phyloP scores from a whole-genome alignment of 768 basidiomycete genomes.

The Amanita fuliginea region DNA sequence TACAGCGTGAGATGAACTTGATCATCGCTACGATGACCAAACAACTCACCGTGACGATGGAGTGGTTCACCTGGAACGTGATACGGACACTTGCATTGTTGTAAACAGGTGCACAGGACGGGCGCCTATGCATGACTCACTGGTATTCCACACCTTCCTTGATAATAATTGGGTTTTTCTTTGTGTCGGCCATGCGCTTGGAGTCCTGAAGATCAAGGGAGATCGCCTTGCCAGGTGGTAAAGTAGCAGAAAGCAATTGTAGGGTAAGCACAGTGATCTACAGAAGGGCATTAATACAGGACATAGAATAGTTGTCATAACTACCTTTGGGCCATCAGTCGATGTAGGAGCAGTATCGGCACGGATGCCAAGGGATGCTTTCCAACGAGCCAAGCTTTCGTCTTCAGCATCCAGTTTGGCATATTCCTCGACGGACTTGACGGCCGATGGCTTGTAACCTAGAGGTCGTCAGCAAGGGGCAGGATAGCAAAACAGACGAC shows the following conservation, averaged over 20 bases:
- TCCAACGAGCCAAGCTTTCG: conserved; percentile 93
- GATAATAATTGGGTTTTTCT: conserved; percentile 70
- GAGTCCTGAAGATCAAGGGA: conserved; percentile 53
- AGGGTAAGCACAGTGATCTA: conserved; percentile 68
- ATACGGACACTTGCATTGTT: conserved; percentile 52
- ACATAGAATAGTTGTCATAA: neutral
- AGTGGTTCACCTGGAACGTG: conserved; percentile 80
- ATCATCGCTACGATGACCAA: conserved; percentile 1
- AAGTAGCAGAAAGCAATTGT: conserved; percentile 68
- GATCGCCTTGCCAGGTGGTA: conserved; percentile 52
- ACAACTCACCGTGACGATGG: conserved; percentile 64
- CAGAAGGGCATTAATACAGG: conserved; percentile 14
- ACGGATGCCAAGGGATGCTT: conserved; percentile 82
- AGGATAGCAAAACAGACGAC: conserved; percentile 4
- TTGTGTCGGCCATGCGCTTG: conserved; percentile 36
- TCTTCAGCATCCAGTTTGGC: conserved; percentile 81
- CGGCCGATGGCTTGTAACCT: conserved; percentile 70
- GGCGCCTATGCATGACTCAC: conserved; percentile 28
- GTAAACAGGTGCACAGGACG: conserved; percentile 1
- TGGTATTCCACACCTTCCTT: conserved; percentile 88
- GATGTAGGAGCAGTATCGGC: conserved; percentile 30
- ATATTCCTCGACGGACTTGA: conserved; percentile 72
- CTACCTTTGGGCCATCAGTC: conserved; percentile 56
- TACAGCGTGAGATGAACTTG: conserved; percentile 1
- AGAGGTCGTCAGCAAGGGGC: conserved; percentile 5